phyloP scores from a whole-genome alignment of 768 basidiomycete species.

The Infundibulicybe gibba region DNA sequence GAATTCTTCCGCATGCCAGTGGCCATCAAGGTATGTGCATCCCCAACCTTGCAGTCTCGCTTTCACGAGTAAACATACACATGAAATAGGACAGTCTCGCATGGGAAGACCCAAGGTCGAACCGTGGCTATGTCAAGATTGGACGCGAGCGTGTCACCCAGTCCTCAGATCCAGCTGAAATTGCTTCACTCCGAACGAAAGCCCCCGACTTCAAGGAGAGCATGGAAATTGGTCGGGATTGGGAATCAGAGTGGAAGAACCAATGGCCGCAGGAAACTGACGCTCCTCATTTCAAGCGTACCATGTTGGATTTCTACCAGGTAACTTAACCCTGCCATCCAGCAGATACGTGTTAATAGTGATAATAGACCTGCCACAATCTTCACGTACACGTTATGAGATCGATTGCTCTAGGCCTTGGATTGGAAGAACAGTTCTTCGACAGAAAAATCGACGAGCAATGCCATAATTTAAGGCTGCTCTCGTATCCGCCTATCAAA shows the following conservation, averaged over 20 bases:
- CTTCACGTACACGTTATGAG: slow-evolving; percentile 78
- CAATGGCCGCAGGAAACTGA: slow-evolving; percentile 69
- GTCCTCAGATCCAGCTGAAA: slow-evolving; percentile 65
- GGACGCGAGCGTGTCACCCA: slow-evolving; percentile 84
- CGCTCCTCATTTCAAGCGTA: slow-evolving; percentile 63
- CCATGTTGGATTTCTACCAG: slow-evolving; percentile 76
- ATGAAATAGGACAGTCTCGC: slow-evolving; percentile 60
- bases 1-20: slow-evolving; percentile 69
- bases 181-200: slow-evolving; percentile 65
- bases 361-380: slow-evolving; percentile 62
- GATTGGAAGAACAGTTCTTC: slow-evolving; percentile 71
- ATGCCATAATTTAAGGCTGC: slow-evolving; percentile 75
- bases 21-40: slow-evolving; percentile 49
- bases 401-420: slow-evolving; percentile 79
- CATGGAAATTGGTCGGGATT: slow-evolving; percentile 89
- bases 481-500: slow-evolving; percentile 80
- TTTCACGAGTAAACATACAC: background rate
- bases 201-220: slow-evolving; percentile 83
- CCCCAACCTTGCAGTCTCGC: background rate
- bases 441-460: slow-evolving; percentile 73
- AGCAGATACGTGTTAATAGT: background rate
- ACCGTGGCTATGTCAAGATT: slow-evolving; percentile 78
- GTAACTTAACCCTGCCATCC: slow-evolving; percentile 18
- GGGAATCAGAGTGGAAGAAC: slow-evolving; percentile 76
- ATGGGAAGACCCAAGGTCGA: slow-evolving; percentile 84